phyloP scores from a whole-genome alignment of 495 filamentous ascomycete genomes.

The Trichoderma orchidacearum region DNA sequence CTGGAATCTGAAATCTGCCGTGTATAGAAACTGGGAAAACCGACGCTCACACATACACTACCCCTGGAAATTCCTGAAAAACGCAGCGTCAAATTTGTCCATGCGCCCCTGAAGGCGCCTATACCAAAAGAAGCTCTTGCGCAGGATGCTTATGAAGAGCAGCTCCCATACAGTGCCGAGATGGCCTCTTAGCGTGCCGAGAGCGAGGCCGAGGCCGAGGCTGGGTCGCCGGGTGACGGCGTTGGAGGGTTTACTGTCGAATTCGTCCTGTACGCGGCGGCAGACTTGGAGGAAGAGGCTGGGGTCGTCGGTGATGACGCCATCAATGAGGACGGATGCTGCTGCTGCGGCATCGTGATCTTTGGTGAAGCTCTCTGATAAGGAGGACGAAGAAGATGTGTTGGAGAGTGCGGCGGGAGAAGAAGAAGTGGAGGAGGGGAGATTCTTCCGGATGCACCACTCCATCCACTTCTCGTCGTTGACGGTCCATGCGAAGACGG shows the following conservation, averaged over 20 bases:
- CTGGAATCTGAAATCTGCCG: too few relatives aligned
- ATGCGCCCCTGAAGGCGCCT: neutral
- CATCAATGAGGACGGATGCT: slow-evolving; percentile 19
- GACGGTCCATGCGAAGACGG: slow-evolving; percentile 73
- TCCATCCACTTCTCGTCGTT: slow-evolving; percentile 63
- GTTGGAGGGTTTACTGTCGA: neutral
- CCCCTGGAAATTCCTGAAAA: neutral
- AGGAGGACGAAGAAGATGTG: neutral
- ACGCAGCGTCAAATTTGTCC: neutral
- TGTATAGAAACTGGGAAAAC: too few relatives aligned
- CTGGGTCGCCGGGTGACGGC: neutral
- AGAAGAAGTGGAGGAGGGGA: neutral
- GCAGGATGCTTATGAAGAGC: neutral
- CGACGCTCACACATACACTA: neutral
- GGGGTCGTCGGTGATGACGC: slow-evolving; percentile 45
- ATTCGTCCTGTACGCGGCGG: slow-evolving; percentile 8
- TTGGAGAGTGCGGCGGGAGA: too few relatives aligned
- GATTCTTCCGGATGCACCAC: slow-evolving; percentile 40
- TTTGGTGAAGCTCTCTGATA: neutral
- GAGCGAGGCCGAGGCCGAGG: neutral
- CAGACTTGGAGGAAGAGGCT: slow-evolving; percentile 29
- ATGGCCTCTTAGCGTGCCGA: neutral
- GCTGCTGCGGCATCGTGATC: neutral
- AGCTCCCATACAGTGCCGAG: neutral
- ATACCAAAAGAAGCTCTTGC: neutral